phyloP scores from a whole-genome alignment of 1,284 basidiomycete genomes.

The Moesziomyces sp. region DNA sequence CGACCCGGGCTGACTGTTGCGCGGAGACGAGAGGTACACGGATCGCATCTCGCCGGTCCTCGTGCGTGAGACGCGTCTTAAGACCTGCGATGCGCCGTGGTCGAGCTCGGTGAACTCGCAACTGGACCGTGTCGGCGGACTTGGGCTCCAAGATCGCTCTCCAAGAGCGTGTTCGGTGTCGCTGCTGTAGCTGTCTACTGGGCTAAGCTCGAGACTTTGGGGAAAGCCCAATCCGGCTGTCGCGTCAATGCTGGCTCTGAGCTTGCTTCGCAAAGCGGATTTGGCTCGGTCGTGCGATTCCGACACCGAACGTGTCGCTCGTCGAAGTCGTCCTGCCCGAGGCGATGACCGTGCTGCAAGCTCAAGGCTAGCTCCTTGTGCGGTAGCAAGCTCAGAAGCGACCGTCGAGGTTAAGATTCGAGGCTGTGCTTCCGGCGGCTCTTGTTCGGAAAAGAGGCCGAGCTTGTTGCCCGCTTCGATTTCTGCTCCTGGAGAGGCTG shows the following conservation, averaged over 20 bases:
- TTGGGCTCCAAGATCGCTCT: not conserved
- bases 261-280: not conserved
- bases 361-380: not conserved
- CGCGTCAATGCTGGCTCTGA: not conserved
- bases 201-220: no score
- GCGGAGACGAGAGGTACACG: slow-evolving; percentile 1
- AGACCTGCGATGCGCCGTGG: not conserved
- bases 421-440: not conserved
- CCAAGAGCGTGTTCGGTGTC: not conserved
- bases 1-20: not conserved
- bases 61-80: slow-evolving; percentile 14
- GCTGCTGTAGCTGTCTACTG: not conserved
- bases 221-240: not conserved
- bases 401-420: not conserved
- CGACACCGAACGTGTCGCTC: slow-evolving; percentile 23
- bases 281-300: slow-evolving; percentile 5
- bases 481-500: not conserved
- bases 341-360: not conserved
- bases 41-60: slow-evolving; percentile 21
- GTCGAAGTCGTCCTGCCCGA: slow-evolving; percentile 3
- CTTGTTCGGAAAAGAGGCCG: slow-evolving; percentile 5
- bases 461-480: slow-evolving; percentile 5
- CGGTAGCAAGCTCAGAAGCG: not conserved
- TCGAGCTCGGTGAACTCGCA: not conserved
- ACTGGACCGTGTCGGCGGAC: not conserved